Percentiles rank a stretch among this genome's conserved stretches.
These are phyloP conservation scores for Trichosphaerium sp. DNA, from an alignment of 78 protist species.

Conservation along the genomic window DNA sequence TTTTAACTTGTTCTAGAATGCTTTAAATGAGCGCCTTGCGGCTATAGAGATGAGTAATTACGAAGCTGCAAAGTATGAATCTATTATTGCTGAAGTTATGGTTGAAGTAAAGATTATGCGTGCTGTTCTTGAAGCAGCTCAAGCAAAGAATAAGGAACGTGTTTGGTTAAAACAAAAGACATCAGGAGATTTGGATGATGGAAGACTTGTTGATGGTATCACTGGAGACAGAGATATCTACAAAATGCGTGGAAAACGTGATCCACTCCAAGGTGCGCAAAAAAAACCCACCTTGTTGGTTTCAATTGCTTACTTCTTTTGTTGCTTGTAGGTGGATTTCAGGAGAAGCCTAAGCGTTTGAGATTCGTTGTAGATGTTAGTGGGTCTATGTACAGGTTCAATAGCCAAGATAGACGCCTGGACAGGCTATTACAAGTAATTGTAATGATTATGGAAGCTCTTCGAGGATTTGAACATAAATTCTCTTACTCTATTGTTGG, in stretches of 20 bases:
- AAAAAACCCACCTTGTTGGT: not conserved
- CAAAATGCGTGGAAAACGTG: too few relatives aligned
- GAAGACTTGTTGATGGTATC: constrained; percentile 42
- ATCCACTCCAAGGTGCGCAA: not conserved
- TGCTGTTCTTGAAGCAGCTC: constrained; percentile 4
- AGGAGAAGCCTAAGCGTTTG: constrained; percentile 38
- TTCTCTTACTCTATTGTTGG: constrained; percentile 43
- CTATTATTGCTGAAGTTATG: not conserved
- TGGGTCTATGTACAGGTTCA: constrained; percentile 60
- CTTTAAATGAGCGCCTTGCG: constrained; percentile 16
- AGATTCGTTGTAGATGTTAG: constrained; percentile 15
- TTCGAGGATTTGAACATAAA: constrained; percentile 40
- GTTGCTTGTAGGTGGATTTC: constrained; percentile 1
- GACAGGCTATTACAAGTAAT: constrained; percentile 30
- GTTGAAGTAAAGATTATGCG: too few relatives aligned
- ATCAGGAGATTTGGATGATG: constrained; percentile 47
- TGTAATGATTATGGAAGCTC: constrained; percentile 35
- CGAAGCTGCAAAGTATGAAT: constrained; percentile 4
- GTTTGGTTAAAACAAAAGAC: constrained; percentile 38
- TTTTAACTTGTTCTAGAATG: constrained; percentile 36
- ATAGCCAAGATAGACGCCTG: constrained; percentile 39
- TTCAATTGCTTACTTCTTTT: not conserved
- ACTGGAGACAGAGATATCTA: constrained; percentile 27
- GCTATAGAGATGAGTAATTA: constrained; percentile 29
- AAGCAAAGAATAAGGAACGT: constrained; percentile 42